Conservation (phyloP, 306 rosid genomes). For the Alnus rubra region DNA sequence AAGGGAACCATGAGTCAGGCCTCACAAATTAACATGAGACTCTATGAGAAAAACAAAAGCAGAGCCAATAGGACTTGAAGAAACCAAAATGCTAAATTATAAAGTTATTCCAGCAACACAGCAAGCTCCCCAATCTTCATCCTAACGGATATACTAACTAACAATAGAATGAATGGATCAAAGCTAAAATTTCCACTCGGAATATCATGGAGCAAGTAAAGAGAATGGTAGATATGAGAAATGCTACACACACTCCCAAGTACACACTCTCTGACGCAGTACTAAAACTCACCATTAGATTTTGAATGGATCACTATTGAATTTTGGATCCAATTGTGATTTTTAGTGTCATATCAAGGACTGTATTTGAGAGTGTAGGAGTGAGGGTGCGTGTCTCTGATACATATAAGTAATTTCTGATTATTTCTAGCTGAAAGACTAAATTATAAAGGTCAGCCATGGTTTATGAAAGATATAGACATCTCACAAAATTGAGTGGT, state of each 20-base stretch:
- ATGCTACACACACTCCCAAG: no score
- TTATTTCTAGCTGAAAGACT: conserved; percentile 18
- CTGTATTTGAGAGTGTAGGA: no score
- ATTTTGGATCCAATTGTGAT: no score
- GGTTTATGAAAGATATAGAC: neutral
- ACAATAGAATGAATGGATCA: neutral
- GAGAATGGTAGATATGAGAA: neutral
- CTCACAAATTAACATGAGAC: conserved; percentile 6
- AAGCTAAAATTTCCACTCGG: neutral
- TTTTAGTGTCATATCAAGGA: no score
- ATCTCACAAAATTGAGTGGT: conserved; percentile 8
- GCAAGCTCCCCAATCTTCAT: conserved; percentile 4
- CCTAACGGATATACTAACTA: neutral
- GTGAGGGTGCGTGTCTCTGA: no score
- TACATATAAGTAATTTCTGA: neutral
- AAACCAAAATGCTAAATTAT: neutral
- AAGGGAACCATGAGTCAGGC: conserved; percentile 5
- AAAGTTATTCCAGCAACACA: neutral
- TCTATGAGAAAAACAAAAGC: neutral
- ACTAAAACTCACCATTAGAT: no score
- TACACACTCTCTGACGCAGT: no score
- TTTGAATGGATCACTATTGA: no score
- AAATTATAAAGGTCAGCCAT: conserved; percentile 13
- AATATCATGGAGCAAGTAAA: neutral
- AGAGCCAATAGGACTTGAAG: neutral